Evolutionary conservation across 2,329 filamentous ascomycete genomes (phyloP).

Genomic region (Raffaelea albimanens): DNA sequence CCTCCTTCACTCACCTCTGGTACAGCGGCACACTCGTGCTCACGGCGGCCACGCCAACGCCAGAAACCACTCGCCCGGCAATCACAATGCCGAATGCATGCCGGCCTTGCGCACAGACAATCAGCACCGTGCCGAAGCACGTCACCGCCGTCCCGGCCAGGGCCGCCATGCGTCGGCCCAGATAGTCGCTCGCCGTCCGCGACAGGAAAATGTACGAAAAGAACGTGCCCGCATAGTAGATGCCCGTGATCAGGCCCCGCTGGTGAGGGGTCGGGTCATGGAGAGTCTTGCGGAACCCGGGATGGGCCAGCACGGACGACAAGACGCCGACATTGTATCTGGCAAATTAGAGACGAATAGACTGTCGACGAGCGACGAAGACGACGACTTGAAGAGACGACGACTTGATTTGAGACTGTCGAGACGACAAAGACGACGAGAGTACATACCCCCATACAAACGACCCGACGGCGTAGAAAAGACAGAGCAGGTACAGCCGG

Average conservation of each 20-base stretch:
- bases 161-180: constrained; percentile 43
- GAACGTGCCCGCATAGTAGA: constrained; percentile 50
- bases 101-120: constrained; percentile 31
- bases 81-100: constrained; percentile 38
- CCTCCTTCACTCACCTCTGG: constrained; percentile 36
- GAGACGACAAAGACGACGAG: too few species aligned
- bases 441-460: constrained; percentile 46
- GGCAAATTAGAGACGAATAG: too few species aligned
- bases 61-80: constrained; percentile 39
- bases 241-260: constrained; percentile 43
- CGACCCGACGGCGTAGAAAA: constrained; percentile 45
- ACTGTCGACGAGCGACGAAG: not conserved
- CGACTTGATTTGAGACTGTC: not conserved
- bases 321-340: constrained; percentile 51
- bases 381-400: not conserved
- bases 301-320: constrained; percentile 45
- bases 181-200: constrained; percentile 37
- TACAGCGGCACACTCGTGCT: constrained; percentile 49
- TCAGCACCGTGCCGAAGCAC: constrained; percentile 37
- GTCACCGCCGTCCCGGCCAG: constrained; percentile 35
- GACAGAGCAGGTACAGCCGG: constrained; percentile 36
- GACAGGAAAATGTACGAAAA: constrained; percentile 44
- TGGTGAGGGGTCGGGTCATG: constrained; percentile 32
- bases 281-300: constrained; percentile 40
- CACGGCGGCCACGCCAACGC: constrained; percentile 43